Base-by-base conservation (phyloP, 805 yeast species). In the Ogataea salicorniae region DNA sequence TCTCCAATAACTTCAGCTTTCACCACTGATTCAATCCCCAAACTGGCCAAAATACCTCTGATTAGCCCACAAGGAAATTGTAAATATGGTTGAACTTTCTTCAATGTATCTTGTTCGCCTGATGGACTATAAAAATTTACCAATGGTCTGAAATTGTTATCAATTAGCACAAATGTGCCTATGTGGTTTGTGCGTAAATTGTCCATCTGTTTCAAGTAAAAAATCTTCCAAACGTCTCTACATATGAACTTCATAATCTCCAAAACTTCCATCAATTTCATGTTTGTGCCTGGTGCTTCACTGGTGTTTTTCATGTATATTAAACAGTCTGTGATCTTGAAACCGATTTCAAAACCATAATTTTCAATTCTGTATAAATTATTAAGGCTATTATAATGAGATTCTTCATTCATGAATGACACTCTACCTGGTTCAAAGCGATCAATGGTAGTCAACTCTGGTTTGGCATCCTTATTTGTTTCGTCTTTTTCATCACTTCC, bases 241-340 rank as follows among this genome's bases (percentile, higher is more conserved):
- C 98, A 91, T 5, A 94, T 79, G 63, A 88, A 90, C 67, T 92
- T 92, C 88, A 94, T 87, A 37, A 92, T 77, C 54, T 87, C 91
- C 36, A 92, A 67, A 13, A 86, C 74, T 51, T 87, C 91, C 18
- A 70, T 73, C 60, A 83, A 64, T 59, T 61, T 56, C 42, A 61
- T 39, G 18, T 56, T 55, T 6, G 56, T 52, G 1, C 59, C 54
- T 33, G 42, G 15, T 22, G 39, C 3, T n/a, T 51, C 58, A 34
- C 46, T 55, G 23, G 42, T 46, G 31, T 51, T 52, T 39, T 56
- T 59, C 47, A 54, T 52, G 48, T 62, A 64, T 4, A 63, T 52
- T 16, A 65, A 40, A 45, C 55, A 62, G 43, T 61, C 68, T 1
- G 61, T 53, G 18, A 59, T 50, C 26, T 57, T 59, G 60, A 43